A percentile compares a stretch with the other conserved stretches of the same genome.
phyloP scores from a whole-genome alignment of 768 basidiomycete genomes.

The Calocybe indica region DNA sequence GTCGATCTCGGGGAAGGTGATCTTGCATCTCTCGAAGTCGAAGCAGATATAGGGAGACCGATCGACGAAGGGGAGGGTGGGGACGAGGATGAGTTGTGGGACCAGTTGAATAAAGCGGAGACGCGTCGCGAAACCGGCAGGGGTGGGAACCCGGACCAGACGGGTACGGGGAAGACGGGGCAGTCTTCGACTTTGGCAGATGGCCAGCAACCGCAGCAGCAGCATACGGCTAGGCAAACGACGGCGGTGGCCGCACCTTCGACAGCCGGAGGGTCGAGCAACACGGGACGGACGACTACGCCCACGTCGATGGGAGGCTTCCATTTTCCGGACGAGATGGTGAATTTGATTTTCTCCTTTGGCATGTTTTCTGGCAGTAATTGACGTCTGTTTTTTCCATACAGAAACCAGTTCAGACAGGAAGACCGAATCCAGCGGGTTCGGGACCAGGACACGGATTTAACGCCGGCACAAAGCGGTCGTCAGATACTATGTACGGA shows the following conservation, averaged over 20 bases:
- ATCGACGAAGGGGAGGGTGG: constrained; percentile 29
- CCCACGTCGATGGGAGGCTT: constrained; percentile 43
- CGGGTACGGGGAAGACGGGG: neutral
- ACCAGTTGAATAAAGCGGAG: constrained; percentile 41
- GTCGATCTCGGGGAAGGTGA: constrained; percentile 47
- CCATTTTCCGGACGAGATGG: constrained; percentile 41
- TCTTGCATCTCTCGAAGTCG: constrained; percentile 33
- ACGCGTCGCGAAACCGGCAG: constrained; percentile 12
- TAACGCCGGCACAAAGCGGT: constrained; percentile 23
- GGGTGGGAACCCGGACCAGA: neutral
- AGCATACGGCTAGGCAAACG: neutral
- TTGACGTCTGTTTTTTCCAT: neutral
- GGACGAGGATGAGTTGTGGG: constrained; percentile 16
- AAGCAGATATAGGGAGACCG: constrained; percentile 36
- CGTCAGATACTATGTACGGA: constrained; percentile 24
- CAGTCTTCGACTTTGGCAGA: neutral
- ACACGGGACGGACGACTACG: constrained; percentile 13
- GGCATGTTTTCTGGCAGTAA: neutral
- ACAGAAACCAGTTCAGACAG: constrained; percentile 13
- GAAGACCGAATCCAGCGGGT: neutral
- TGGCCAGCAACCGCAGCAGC: neutral
- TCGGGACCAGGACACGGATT: neutral
- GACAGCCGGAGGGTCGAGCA: neutral
- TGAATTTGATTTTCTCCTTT: constrained; percentile 15
- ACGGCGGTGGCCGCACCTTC: neutral